A percentile compares a stretch with the other conserved stretches of the same genome.
phyloP scores from a whole-genome alignment of 31 red algal genomes.

The Bonnemaisonia californica region DNA sequence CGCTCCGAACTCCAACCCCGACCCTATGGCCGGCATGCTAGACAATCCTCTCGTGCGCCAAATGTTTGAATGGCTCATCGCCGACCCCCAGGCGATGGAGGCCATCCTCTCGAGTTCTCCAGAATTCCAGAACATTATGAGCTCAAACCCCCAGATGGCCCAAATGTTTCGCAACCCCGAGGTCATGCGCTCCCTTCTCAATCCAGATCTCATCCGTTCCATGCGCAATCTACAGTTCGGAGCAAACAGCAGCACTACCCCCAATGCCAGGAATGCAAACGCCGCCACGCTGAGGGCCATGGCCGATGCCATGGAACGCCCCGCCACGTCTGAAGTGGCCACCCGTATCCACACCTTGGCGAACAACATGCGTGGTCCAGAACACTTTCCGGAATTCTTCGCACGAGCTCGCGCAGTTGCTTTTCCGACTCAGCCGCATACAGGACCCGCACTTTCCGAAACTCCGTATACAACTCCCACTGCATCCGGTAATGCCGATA shows the following conservation, averaged over 20 bases:
- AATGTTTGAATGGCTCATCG: slow-evolving; percentile 70
- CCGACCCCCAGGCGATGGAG: slow-evolving; percentile 83
- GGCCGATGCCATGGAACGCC: not conserved
- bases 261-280: not conserved
- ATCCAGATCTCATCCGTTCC: slow-evolving; percentile 72
- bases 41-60: slow-evolving; percentile 81
- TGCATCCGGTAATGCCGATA: not conserved
- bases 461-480: not conserved
- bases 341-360: not conserved
- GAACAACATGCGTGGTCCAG: not conserved
- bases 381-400: not conserved
- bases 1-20: slow-evolving; percentile 2
- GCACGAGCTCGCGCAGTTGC: not conserved
- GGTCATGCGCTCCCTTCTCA: slow-evolving; percentile 69
- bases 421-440: not conserved
- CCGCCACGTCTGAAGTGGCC: not conserved
- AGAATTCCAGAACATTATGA: slow-evolving; percentile 49
- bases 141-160: slow-evolving; percentile 84
- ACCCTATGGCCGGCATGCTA: slow-evolving; percentile 61
- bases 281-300: not conserved
- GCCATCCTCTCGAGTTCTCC: slow-evolving; percentile 74
- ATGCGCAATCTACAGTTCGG: slow-evolving; percentile 54
- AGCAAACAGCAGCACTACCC: not conserved
- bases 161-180: slow-evolving; percentile 85
- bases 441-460: not conserved